Evolutionary conservation across 495 filamentous ascomycete genomes (phyloP).

Genomic region (Aspergillus nanangensis): DNA sequence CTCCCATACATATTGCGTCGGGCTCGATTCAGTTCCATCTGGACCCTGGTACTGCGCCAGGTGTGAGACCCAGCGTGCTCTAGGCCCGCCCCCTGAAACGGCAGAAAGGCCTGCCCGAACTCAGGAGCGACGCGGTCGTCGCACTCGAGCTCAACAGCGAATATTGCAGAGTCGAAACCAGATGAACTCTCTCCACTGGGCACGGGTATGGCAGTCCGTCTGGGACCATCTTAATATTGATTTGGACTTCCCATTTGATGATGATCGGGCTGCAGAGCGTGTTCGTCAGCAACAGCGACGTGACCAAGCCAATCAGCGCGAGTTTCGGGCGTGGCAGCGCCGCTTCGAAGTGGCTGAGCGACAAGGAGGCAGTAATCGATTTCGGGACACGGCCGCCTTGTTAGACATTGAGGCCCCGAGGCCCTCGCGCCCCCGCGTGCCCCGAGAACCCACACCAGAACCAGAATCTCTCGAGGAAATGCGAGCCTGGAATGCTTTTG

Average conservation of each 20-base stretch:
- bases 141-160: slow-evolving; percentile 48
- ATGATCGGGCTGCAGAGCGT: slow-evolving; percentile 52
- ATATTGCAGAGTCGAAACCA: slow-evolving; percentile 38
- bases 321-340: slow-evolving; percentile 72
- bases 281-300: slow-evolving; percentile 51
- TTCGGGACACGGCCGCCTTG: slow-evolving; percentile 56
- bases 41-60: slow-evolving; percentile 82
- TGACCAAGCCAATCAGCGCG: slow-evolving; percentile 57
- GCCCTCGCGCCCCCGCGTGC: slow-evolving; percentile 41
- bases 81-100: slow-evolving; percentile 30
- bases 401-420: slow-evolving; percentile 44
- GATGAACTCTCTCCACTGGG: slow-evolving; percentile 51
- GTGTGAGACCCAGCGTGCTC: slow-evolving; percentile 55
- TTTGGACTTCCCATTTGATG: slow-evolving; percentile 84
- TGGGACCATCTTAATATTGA: slow-evolving; percentile 68
- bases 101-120: slow-evolving; percentile 25
- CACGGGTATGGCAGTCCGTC: slow-evolving; percentile 65
- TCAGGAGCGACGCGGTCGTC: slow-evolving; percentile 38
- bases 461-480: slow-evolving; percentile 74
- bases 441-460: slow-evolving; percentile 45
- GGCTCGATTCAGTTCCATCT: slow-evolving; percentile 65
- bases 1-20: slow-evolving; percentile 84
- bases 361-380: slow-evolving; percentile 69
- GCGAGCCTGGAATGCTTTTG: slow-evolving; percentile 83
- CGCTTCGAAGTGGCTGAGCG: slow-evolving; percentile 74